These are phyloP conservation scores for Litsea cubeba DNA, from an alignment of 164 flowering plant species.

Conservation along the genomic window DNA sequence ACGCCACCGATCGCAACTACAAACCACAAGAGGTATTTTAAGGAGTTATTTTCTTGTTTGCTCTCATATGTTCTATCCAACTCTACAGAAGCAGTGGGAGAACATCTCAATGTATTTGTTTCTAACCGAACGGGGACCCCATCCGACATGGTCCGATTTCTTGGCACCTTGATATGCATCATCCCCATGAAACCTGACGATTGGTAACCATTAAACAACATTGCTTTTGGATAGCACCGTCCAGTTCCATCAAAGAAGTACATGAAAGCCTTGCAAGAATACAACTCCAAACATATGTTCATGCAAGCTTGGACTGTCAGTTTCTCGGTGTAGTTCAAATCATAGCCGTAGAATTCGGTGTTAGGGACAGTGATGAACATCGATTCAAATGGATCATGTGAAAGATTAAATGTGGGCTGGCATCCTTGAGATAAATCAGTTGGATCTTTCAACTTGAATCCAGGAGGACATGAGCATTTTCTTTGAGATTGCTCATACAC, in stretches of 20 bases:
- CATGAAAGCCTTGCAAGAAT: slow-evolving; percentile 9
- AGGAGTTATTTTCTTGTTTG: not conserved
- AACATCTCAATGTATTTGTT: not conserved
- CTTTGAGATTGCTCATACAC: not conserved
- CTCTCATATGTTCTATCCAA: not conserved
- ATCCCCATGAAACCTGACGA: not conserved
- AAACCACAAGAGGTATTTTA: slow-evolving; percentile 4
- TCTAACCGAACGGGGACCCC: too few relatives aligned
- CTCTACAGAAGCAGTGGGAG: not conserved
- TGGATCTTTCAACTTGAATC: not conserved
- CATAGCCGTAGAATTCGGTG: slow-evolving; percentile 11
- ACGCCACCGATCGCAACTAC: slow-evolving; percentile 11
- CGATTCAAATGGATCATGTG: not conserved
- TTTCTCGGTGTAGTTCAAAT: not conserved
- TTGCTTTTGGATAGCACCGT: slow-evolving; percentile 8
- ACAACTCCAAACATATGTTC: slow-evolving; percentile 1
- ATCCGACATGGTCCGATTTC: not conserved
- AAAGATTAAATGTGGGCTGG: slow-evolving; percentile 4
- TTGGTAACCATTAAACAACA: slow-evolving; percentile 12
- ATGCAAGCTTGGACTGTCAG: slow-evolving; percentile 5
- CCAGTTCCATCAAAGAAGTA: not conserved
- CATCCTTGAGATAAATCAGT: slow-evolving; percentile 31
- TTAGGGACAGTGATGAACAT: slow-evolving; percentile 10
- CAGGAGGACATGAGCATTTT: slow-evolving; percentile 8
- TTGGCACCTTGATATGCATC: slow-evolving; percentile 11